Percentiles rank a stretch among this genome's conserved stretches.
phyloP scores from a whole-genome alignment of 192 early-diverging fungal species.

The Neocallimastix lanati region DNA sequence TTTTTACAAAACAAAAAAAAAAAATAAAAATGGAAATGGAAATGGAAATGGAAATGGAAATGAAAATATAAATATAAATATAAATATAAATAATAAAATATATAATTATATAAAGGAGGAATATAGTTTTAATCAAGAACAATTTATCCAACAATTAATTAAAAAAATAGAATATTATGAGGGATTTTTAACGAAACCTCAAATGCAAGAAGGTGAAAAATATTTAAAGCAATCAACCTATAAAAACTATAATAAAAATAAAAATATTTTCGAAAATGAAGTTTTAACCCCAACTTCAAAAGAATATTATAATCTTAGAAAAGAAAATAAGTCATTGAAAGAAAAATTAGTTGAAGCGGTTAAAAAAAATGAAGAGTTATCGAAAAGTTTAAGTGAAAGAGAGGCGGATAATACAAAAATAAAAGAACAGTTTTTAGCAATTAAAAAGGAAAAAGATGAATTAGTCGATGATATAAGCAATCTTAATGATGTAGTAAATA shows the following conservation, averaged over 20 bases:
- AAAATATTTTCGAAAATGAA: background rate
- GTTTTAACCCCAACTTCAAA: background rate
- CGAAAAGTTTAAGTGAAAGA: background rate
- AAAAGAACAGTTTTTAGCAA: background rate
- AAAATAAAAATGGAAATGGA: too few relatives aligned
- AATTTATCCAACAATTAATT: background rate
- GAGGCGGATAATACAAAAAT: background rate
- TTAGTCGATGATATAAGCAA: background rate
- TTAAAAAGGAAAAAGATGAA: background rate
- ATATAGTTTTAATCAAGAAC: background rate
- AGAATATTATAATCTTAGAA: background rate
- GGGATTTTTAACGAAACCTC: background rate
- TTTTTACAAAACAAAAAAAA: background rate
- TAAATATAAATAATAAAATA: background rate
- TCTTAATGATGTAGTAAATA: background rate
- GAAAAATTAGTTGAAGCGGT: background rate
- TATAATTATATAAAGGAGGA: background rate
- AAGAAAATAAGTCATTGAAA: background rate
- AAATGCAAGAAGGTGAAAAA: background rate
- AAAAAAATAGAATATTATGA: background rate
- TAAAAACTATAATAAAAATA: background rate
- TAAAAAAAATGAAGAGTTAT: background rate
- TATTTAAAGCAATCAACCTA: background rate
- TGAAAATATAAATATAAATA: too few relatives aligned
- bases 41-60: too few relatives aligned